Base-by-base conservation (phyloP, 179 eudicot genomes). In the Beta lomatogona region DNA sequence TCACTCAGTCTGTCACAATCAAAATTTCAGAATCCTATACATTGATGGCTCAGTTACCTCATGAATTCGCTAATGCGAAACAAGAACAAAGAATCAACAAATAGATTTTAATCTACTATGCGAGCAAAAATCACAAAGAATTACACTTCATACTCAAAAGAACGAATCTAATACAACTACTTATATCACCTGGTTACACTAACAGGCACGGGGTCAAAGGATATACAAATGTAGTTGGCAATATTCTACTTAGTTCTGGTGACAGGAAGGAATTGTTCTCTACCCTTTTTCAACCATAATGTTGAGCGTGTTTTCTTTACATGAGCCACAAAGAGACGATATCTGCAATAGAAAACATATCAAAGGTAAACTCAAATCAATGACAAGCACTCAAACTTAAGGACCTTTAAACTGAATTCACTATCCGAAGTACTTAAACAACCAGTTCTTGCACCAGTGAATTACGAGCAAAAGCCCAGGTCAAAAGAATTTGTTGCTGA, bases 221-320 rank as follows among this genome's bases (percentile, higher is more conserved):
- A 71, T 59, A 9, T 80, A 60, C 77, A 75, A 48, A 60, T 12
- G 11, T 41, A 14, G 52, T 7, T 5, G 52, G 22, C 21, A 15
- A 65, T 4, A 73, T 78, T 57, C 86, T 83, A 89, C 48, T 81
- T 88, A 36, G 81, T 13, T 82, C 63, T 90, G 1, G 83, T 36
- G 28, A 87, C 87, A n/a, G 91, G 91, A 79, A 78, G 81, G 77
- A 80, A 84, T 71, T 79, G 73, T 50, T 87, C 78, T 65, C 76
- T 85, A 52, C 81, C 87, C 80, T 85, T 88, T 80, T 86, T 89
- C 83, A 90, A 48, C 95, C 97, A 89, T 83, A 86, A 80, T 2
- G 90, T 93, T 21, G 97, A 90, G 21, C 95, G 93, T 6, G 98
- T 94, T 88, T 86, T 88, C 86, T 89, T 94, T 71, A 90, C 92